Evolutionary conservation across 495 filamentous ascomycete genomes (phyloP).

Genomic region (Xanthoparmelia taractica): DNA sequence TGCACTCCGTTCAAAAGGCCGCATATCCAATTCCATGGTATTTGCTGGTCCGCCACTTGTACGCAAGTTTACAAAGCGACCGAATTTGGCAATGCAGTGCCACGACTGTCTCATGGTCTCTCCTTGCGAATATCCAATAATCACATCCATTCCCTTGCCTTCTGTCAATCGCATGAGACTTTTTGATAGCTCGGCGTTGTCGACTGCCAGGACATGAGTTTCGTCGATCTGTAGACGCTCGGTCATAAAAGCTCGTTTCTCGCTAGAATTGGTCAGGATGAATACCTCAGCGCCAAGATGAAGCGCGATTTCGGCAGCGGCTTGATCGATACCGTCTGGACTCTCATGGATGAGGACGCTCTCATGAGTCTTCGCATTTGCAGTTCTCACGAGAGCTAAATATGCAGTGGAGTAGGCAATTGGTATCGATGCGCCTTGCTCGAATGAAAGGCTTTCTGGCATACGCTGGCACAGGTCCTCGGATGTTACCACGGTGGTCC

Average conservation of each 20-base stretch:
- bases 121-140: constrained; percentile 45
- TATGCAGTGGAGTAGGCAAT: constrained; percentile 30
- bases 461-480: constrained; percentile 18
- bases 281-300: constrained; percentile 31
- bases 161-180: constrained; percentile 40
- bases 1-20: constrained; percentile 33
- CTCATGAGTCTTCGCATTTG: constrained; percentile 30
- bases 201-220: constrained; percentile 44
- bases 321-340: constrained; percentile 29
- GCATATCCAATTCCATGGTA: constrained; percentile 38
- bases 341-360: constrained; percentile 37
- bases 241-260: constrained; percentile 35
- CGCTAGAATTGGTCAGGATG: constrained; percentile 35
- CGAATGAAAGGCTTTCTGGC: constrained; percentile 26
- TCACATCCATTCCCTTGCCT: constrained; percentile 45
- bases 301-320: constrained; percentile 20
- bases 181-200: constrained; percentile 36
- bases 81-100: constrained; percentile 48
- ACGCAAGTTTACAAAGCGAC: constrained; percentile 44
- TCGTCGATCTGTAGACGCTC: constrained; percentile 29
- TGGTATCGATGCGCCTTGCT: constrained; percentile 29
- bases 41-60: constrained; percentile 34
- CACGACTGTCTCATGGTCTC: constrained; percentile 43
- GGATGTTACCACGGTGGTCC: neutral
- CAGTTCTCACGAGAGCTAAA: constrained; percentile 31